Evolutionary conservation across 2,329 filamentous ascomycete genomes (phyloP).

Genomic region (Cladosporium colombiae): DNA sequence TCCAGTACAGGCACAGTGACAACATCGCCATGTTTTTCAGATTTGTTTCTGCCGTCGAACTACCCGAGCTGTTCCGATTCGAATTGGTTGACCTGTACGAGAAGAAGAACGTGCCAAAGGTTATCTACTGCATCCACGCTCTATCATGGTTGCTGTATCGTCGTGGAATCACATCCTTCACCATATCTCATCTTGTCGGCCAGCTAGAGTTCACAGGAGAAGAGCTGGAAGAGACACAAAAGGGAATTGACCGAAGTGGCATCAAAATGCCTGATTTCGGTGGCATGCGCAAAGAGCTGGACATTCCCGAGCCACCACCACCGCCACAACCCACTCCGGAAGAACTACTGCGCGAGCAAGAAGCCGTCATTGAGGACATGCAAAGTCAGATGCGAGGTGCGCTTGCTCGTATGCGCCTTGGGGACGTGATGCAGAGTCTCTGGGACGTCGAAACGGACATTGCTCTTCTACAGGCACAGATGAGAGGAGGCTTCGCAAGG

Average conservation of each 20-base stretch:
- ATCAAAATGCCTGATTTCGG: conserved; percentile 97
- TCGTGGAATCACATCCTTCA: conserved; percentile 91
- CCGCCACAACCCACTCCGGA: conserved; percentile 82
- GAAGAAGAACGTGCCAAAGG: conserved; percentile 99
- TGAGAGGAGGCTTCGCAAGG: conserved; percentile 83
- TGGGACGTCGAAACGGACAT: conserved; percentile 83
- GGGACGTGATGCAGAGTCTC: conserved; percentile 79
- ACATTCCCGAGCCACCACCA: conserved; percentile 73
- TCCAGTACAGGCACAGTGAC: conserved; percentile 95
- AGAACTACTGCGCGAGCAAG: conserved; percentile 77
- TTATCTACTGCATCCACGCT: conserved; percentile 98
- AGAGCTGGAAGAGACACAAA: conserved; percentile 94
- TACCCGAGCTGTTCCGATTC: conserved; percentile 95
- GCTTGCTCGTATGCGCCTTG: conserved; percentile 72
- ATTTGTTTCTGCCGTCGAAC: conserved; percentile 84
- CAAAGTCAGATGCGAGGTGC: conserved; percentile 87
- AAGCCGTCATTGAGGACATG: conserved; percentile 71
- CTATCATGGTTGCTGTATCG: conserved; percentile 96
- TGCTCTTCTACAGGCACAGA: conserved; percentile 78
- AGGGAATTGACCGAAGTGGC: conserved; percentile 92
- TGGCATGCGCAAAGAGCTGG: conserved; percentile 95
- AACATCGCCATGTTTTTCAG: conserved; percentile 97
- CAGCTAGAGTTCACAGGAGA: conserved; percentile 97
- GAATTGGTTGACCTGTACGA: conserved; percentile 97
- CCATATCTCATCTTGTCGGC: conserved; percentile 93